Conservation (phyloP, 371 early-diverging fungal species). For the Chytridiales sp. region DNA sequence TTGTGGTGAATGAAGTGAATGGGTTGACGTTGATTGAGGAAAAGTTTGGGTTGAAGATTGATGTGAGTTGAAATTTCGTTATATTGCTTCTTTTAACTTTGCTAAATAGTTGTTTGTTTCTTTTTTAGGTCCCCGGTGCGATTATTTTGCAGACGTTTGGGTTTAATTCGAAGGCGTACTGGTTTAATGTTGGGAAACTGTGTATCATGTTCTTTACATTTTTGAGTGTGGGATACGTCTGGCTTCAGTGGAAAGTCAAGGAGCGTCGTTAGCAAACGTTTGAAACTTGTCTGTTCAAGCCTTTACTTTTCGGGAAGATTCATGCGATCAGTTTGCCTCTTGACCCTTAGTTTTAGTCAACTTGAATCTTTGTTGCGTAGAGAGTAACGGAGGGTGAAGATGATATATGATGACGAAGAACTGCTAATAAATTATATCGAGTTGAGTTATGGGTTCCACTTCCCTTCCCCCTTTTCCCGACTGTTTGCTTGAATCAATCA, state of each 20-base stretch:
- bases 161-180: slow-evolving; percentile 79
- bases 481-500: too few species aligned
- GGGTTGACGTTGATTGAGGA: slow-evolving; percentile 78
- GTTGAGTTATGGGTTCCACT: too few species aligned
- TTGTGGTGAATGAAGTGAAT: slow-evolving; percentile 86
- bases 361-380: too few species aligned
- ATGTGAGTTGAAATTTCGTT: slow-evolving; percentile 34
- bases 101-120: too few species aligned
- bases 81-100: not conserved
- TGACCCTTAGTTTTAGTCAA: too few species aligned
- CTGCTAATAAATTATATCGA: too few species aligned
- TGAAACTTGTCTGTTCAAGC: too few species aligned
- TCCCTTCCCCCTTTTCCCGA: too few species aligned
- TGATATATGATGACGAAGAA: too few species aligned
- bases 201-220: slow-evolving; percentile 39
- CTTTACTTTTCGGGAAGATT: too few species aligned
- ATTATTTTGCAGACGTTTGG: slow-evolving; percentile 88
- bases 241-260: slow-evolving; percentile 82
- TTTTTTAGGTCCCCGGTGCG: slow-evolving; percentile 87
- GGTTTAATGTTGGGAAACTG: slow-evolving; percentile 67
- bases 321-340: too few species aligned
- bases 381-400: too few species aligned
- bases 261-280: slow-evolving; percentile 67
- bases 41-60: slow-evolving; percentile 42
- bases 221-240: slow-evolving; percentile 69